A percentile compares a stretch with the other conserved stretches of the same genome.
These are phyloP conservation scores for Ceratorhiza oryzae-sativae DNA, from an alignment of 1,284 basidiomycete genomes.

Conservation along the genomic window DNA sequence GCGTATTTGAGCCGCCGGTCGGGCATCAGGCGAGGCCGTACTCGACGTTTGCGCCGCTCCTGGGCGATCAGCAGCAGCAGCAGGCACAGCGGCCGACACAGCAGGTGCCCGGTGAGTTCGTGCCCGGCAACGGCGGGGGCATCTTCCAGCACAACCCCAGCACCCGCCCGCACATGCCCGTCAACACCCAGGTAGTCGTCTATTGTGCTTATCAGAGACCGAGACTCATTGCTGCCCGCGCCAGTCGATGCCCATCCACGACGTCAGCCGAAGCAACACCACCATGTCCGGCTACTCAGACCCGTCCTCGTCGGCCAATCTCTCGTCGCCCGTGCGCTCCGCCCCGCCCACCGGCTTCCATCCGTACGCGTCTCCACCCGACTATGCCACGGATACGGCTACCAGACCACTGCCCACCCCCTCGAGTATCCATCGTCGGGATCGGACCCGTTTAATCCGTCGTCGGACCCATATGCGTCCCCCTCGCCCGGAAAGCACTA, in stretches of 20 bases:
- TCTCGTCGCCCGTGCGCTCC: conserved; percentile 1
- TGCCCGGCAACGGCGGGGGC: conserved; percentile 2
- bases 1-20: conserved; percentile 1
- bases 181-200: not conserved
- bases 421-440: conserved; percentile 10
- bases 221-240: no score
- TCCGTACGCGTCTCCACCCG: conserved; percentile 11
- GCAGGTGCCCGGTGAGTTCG: conserved; percentile 23
- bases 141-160: not conserved
- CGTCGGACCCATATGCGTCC: conserved; percentile 23
- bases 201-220: not conserved
- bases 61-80: not conserved
- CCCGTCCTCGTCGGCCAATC: conserved; percentile 10
- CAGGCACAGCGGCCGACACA: conserved; percentile 13
- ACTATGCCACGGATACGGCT: not conserved
- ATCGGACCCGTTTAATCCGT: conserved; percentile 5
- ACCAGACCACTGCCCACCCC: not conserved
- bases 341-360: not conserved
- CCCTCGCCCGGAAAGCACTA: conserved; percentile 2
- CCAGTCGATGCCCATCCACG: not conserved
- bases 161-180: not conserved
- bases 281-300: conserved; percentile 18
- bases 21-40: not conserved
- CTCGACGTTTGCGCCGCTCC: conserved; percentile 1
- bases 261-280: conserved; percentile 11